phyloP scores from a whole-genome alignment of 768 basidiomycete genomes.

The Termitomyces bulborhizus region DNA sequence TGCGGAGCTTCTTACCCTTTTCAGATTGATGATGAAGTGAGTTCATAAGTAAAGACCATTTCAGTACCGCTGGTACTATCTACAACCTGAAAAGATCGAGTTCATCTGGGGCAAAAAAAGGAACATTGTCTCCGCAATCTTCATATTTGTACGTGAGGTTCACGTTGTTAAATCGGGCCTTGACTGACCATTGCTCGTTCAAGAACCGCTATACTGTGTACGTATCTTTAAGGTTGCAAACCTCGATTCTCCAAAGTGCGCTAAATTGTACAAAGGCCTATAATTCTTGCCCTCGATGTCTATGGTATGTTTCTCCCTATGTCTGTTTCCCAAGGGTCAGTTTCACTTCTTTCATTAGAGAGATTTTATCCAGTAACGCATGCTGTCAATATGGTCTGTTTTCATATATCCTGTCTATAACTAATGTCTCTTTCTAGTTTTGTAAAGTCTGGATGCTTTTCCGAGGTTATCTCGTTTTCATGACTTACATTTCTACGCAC shows the following conservation, averaged over 20 bases:
- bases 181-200: neutral
- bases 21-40: slow-evolving; percentile 10
- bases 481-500: slow-evolving; percentile 6
- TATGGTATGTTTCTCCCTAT: slow-evolving; percentile 1
- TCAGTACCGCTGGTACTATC: neutral
- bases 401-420: neutral
- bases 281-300: slow-evolving; percentile 1
- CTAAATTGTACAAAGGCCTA: neutral
- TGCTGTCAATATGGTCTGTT: neutral
- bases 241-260: neutral
- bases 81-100: slow-evolving; percentile 3
- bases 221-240: neutral
- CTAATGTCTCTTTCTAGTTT: slow-evolving; percentile 3
- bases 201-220: slow-evolving; percentile 13
- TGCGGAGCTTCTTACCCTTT: neutral
- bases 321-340: too few species aligned
- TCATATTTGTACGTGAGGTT: slow-evolving; percentile 5
- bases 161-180: neutral
- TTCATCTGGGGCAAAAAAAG: slow-evolving; percentile 11
- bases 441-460: slow-evolving; percentile 9
- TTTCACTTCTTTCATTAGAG: neutral
- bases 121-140: slow-evolving; percentile 5
- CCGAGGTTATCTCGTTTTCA: slow-evolving; percentile 6
- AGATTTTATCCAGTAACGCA: neutral
- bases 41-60: neutral